A percentile compares a stretch with the other conserved stretches of the same genome.
phyloP scores from a whole-genome alignment of 78 protist species.

The Thecamonas trahens region DNA sequence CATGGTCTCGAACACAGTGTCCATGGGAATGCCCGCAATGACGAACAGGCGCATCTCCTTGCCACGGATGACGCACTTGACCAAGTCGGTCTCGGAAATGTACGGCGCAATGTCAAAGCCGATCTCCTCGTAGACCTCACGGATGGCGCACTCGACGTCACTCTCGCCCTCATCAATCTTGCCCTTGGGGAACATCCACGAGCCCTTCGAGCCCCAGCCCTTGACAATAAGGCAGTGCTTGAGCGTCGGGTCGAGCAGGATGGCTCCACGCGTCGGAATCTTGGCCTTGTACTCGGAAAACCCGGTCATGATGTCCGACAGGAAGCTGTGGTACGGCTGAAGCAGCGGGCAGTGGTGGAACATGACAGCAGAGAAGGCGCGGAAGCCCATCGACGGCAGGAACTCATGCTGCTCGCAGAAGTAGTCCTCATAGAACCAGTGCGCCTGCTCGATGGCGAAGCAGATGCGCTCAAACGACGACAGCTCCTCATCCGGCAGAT shows the following conservation, averaged over 20 bases:
- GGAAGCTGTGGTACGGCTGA: neutral
- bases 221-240: constrained; percentile 51
- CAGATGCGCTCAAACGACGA: constrained; percentile 57
- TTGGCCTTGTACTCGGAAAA: constrained; percentile 48
- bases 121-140: constrained; percentile 76
- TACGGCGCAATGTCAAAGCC: constrained; percentile 43
- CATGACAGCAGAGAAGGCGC: too few species aligned
- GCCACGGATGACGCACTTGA: constrained; percentile 27
- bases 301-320: constrained; percentile 20
- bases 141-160: constrained; percentile 48
- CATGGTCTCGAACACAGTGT: constrained; percentile 36
- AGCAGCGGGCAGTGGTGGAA: constrained; percentile 50
- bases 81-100: constrained; percentile 24
- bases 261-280: constrained; percentile 67
- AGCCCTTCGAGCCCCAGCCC: constrained; percentile 17
- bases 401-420: too few species aligned
- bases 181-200: constrained; percentile 78
- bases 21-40: constrained; percentile 42
- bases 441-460: constrained; percentile 61
- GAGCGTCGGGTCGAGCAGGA: constrained; percentile 29
- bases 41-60: constrained; percentile 42
- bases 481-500: constrained; percentile 60
- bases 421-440: constrained; percentile 31
- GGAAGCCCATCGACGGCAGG: too few species aligned
- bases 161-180: constrained; percentile 58